Conservation (phyloP, 768 basidiomycete genomes). For the Hypsizygus marmoreus region DNA sequence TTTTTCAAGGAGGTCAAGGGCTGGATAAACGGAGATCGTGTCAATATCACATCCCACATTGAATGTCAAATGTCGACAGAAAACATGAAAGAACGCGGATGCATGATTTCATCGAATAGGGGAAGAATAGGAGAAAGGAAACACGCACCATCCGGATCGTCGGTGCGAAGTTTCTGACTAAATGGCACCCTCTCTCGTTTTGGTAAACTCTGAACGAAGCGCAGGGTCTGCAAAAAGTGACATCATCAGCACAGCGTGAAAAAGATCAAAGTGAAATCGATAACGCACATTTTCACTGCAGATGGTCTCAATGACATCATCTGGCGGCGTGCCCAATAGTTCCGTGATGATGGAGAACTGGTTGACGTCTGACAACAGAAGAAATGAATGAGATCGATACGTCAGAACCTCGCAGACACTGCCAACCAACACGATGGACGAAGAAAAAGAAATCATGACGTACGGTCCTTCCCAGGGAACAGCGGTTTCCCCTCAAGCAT, state of each 20-base stretch:
- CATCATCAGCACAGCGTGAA: conserved; percentile 7
- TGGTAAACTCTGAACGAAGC: conserved; percentile 97
- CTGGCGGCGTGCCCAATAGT: conserved; percentile 95
- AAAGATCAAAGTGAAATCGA: conserved; percentile 10
- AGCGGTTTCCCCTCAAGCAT: conserved; percentile 99
- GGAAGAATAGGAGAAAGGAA: background rate
- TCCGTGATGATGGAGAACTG: conserved; percentile 99
- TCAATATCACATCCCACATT: no score
- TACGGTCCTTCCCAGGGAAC: conserved; percentile 99
- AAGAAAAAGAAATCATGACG: conserved; percentile 38
- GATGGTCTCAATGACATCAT: conserved; percentile 99
- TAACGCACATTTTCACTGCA: conserved; percentile 90
- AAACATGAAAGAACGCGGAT: no score
- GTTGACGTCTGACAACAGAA: conserved; percentile 76
- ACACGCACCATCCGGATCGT: conserved; percentile 79
- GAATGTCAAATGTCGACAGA: no score
- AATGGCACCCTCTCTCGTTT: conserved; percentile 97
- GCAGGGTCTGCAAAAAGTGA: conserved; percentile 69
- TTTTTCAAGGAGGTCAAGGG: conserved; percentile 93
- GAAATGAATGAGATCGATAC: conserved; percentile 14
- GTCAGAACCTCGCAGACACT: no score
- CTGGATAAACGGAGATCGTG: conserved; percentile 44
- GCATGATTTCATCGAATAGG: no score
- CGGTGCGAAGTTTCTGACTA: conserved; percentile 86
- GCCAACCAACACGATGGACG: no score